Evolutionary conservation across 1,284 basidiomycete genomes (phyloP).

Genomic region (Neolentinus lepideus): DNA sequence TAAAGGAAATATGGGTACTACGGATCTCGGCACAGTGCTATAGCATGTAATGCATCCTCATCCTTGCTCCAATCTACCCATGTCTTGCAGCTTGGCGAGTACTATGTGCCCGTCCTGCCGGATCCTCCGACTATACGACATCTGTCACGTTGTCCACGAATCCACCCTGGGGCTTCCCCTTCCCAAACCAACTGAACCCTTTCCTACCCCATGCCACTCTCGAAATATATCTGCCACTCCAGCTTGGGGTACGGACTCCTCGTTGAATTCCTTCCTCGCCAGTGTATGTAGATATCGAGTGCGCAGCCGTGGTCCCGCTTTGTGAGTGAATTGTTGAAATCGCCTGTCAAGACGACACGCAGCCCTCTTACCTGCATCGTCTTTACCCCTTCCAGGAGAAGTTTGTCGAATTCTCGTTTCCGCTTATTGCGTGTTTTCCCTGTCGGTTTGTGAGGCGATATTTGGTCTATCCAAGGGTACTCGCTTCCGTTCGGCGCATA

Average conservation of each 20-base stretch:
- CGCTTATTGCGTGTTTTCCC: conserved; percentile 18
- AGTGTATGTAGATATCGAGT: conserved; percentile 13
- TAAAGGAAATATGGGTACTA: background rate
- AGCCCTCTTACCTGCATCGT: conserved; percentile 16
- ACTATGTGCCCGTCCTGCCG: conserved; percentile 17
- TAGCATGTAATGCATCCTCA: background rate
- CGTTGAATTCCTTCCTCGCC: conserved; percentile 17
- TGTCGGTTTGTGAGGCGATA: conserved; percentile 8
- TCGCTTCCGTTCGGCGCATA: conserved; percentile 22
- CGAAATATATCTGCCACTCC: conserved; percentile 18
- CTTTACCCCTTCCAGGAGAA: conserved; percentile 16
- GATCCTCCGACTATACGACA: conserved; percentile 16
- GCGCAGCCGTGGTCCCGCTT: conserved; percentile 14
- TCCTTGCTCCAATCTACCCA: conserved; percentile 5
- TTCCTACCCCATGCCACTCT: conserved; percentile 11
- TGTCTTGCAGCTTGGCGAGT: conserved; percentile 14
- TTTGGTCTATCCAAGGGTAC: conserved; percentile 17
- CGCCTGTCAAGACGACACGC: conserved; percentile 17
- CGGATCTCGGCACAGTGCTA: background rate
- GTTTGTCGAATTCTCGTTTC: conserved; percentile 21
- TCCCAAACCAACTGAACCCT: conserved; percentile 21
- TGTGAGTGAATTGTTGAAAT: conserved; percentile 20
- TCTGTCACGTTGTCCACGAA: conserved; percentile 13
- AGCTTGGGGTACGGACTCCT: conserved; percentile 15
- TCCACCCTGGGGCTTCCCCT: conserved; percentile 18